Conservation (phyloP, 345 rosid genomes). For the Heritiera littoralis region DNA sequence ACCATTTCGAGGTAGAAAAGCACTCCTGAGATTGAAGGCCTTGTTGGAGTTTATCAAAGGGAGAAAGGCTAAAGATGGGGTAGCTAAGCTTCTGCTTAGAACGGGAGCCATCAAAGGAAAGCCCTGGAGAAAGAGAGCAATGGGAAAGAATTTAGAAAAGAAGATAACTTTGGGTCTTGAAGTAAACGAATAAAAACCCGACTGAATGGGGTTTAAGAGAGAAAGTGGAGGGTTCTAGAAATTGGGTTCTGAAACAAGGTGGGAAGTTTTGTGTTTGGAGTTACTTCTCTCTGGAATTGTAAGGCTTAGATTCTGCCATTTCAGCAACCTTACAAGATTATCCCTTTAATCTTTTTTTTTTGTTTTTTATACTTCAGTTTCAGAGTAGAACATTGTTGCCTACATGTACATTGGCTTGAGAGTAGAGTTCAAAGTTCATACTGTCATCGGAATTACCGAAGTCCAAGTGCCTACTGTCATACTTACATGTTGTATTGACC, state of each 20-base stretch:
- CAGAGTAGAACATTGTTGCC: not conserved
- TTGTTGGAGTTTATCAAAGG: constrained; percentile 42
- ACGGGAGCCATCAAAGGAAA: constrained; percentile 64
- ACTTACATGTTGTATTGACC: too few species aligned
- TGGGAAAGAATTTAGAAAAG: not conserved
- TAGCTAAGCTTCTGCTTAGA: constrained; percentile 58
- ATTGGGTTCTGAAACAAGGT: not conserved
- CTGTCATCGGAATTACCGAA: too few species aligned
- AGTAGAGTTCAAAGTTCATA: too few species aligned
- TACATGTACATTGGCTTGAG: not conserved
- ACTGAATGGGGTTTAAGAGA: constrained; percentile 11
- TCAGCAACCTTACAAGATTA: constrained; percentile 20
- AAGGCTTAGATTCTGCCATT: constrained; percentile 43
- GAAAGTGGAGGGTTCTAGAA: not conserved
- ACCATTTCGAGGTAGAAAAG: constrained; percentile 48
- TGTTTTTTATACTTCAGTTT: not conserved
- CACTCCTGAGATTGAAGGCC: constrained; percentile 40
- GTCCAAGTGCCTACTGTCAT: too few species aligned
- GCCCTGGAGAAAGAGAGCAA: not conserved
- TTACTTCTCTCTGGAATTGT: not conserved
- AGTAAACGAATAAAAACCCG: constrained; percentile 44
- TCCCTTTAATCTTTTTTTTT: not conserved
- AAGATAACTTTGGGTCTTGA: not conserved
- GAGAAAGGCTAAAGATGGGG: constrained; percentile 47
- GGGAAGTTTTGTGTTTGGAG: not conserved